Percentiles rank a stretch among this genome's conserved stretches.
phyloP scores from a whole-genome alignment of 805 yeast species.

The Wickerhamiella shivajii region DNA sequence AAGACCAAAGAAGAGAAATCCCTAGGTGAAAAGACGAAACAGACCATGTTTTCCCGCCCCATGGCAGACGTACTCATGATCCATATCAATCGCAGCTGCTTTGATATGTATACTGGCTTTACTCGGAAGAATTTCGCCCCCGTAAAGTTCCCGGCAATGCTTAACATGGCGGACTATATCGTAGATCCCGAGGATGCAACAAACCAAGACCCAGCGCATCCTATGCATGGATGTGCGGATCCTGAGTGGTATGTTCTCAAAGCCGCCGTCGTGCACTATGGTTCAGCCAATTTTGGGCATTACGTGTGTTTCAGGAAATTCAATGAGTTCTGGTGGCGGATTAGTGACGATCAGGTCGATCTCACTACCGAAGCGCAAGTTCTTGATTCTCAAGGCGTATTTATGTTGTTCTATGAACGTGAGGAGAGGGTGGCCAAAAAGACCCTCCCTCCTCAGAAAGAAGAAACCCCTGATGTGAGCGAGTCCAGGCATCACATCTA shows the following conservation, averaged over 20 bases:
- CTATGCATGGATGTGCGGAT: slow-evolving; percentile 34
- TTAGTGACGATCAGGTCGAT: slow-evolving; percentile 79
- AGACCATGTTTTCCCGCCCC: slow-evolving; percentile 64
- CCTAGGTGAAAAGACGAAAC: slow-evolving; percentile 72
- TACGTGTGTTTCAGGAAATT: slow-evolving; percentile 74
- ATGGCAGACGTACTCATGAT: slow-evolving; percentile 50
- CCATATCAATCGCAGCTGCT: slow-evolving; percentile 86
- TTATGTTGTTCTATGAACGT: slow-evolving; percentile 77
- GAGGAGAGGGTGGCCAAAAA: slow-evolving; percentile 5
- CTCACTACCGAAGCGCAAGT: slow-evolving; percentile 73
- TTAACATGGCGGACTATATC: slow-evolving; percentile 56
- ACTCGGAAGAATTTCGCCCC: slow-evolving; percentile 73
- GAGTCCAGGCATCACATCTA: too few relatives aligned
- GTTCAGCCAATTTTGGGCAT: slow-evolving; percentile 96
- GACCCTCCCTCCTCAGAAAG: too few relatives aligned
- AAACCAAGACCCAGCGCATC: slow-evolving; percentile 64
- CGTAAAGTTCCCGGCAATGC: slow-evolving; percentile 56
- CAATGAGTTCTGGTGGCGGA: slow-evolving; percentile 89
- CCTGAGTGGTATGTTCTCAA: slow-evolving; percentile 43
- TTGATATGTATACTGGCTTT: slow-evolving; percentile 72
- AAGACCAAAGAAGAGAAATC: slow-evolving; percentile 62
- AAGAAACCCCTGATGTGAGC: too few relatives aligned
- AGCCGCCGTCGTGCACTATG: slow-evolving; percentile 84
- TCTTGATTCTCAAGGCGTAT: slow-evolving; percentile 67
- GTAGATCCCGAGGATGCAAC: slow-evolving; percentile 49